Base-by-base conservation (phyloP, 805 yeast genomes). In the Starmera dryadoides region DNA sequence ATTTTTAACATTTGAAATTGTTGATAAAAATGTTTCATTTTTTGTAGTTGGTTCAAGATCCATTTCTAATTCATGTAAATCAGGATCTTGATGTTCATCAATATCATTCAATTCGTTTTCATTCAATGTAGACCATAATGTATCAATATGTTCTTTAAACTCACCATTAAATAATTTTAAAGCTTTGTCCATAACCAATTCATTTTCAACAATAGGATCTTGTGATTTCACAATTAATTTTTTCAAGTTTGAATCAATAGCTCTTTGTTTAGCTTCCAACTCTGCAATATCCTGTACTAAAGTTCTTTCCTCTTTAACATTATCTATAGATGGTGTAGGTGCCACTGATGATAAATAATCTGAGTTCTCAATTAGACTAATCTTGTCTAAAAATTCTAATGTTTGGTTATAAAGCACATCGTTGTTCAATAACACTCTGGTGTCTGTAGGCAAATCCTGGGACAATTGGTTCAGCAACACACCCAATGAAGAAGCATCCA, bases 281-380 rank as follows among this genome's bases (percentile, higher is more conserved):
- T 83, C 91, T 0, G 89, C 89, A 33, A 83, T 79, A 51, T 80
- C 88, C 46, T 81, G 86, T 1, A 78, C 74, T 26, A 78, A 47
- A 0, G 79, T 71, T 36, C 56, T 51, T 4, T 50, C 52, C 9
- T 37, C 43, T 5, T 21, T 38, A 16, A 34, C 8, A 26, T 55
- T 55, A 25, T 63, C 63, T 2, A 58, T 47, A 8, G 52, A 49
- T 2, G 70, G 66, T 15, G 45, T 67, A 23, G 62, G 67, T 1
- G 60, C 70, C 51, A 55, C 73, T 49, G 56, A 75, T 44, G 61
- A 62, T 47, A 37, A 58, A 49, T 49, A 78, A 50, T 54, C 79
- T 43, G 54, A 69, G 41, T 58, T 68, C 26, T 76, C 75, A 33
- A 73, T 72, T 33, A 73, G 66, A 29, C 80, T 58, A 10, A 77